Conservation (phyloP, 1,284 basidiomycete genomes). For the Inonotus hispidus region DNA sequence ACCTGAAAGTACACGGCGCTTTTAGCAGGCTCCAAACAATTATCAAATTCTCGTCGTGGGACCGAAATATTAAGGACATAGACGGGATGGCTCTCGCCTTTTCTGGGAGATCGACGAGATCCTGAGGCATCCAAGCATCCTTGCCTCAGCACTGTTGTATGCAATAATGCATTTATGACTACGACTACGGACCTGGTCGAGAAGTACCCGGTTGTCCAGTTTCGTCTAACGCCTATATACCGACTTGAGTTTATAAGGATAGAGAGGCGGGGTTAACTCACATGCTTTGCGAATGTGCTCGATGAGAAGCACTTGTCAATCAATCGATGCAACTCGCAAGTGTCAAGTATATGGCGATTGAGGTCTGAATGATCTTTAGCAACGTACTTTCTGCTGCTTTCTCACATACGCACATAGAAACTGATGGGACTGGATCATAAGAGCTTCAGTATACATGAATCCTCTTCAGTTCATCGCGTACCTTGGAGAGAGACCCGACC, state of each 20-base stretch:
- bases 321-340: constrained; percentile 62
- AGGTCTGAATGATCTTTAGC: constrained; percentile 42
- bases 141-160: neutral
- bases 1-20: constrained; percentile 64
- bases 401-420: constrained; percentile 61
- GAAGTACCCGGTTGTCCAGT: constrained; percentile 42
- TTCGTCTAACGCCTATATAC: constrained; percentile 56
- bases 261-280: constrained; percentile 26
- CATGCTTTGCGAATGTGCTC: constrained; percentile 69
- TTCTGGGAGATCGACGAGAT: constrained; percentile 64
- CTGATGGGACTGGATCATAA: constrained; percentile 60
- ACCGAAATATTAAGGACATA: constrained; percentile 76
- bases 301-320: constrained; percentile 63
- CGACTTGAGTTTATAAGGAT: neutral
- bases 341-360: constrained; percentile 70
- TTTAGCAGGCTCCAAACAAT: constrained; percentile 75
- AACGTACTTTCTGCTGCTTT: neutral
- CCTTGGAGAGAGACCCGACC: constrained; percentile 68
- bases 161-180: constrained; percentile 9
- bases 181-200: constrained; percentile 36
- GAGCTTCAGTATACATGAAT: neutral
- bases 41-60: constrained; percentile 64
- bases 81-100: constrained; percentile 69
- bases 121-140: constrained; percentile 30
- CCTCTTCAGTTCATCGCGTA: constrained; percentile 26